Conservation (phyloP, 176 grass and related monocot genomes). For the Saccharum spontaneum region DNA sequence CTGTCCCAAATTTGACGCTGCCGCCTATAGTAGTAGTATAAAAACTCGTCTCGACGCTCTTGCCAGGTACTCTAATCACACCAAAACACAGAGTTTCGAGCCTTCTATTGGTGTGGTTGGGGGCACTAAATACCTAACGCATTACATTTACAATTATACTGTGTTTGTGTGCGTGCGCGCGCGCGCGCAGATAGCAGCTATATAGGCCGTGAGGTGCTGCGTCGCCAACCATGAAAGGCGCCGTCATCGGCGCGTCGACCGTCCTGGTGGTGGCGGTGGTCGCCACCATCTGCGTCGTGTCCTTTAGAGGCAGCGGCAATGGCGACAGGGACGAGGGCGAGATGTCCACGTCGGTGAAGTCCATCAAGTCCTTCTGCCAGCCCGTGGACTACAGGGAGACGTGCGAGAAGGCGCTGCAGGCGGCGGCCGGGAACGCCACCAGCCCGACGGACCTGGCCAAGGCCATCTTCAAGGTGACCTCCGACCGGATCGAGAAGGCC, state of each 20-base stretch:
- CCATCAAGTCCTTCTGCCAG: conserved; percentile 62
- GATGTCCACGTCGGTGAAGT: conserved; percentile 55
- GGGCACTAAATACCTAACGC: not conserved
- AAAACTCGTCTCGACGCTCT: not conserved
- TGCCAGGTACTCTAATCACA: not conserved
- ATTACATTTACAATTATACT: not conserved
- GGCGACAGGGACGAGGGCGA: not conserved
- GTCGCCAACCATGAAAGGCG: conserved; percentile 35
- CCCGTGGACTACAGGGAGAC: conserved; percentile 64
- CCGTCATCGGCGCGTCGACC: conserved; percentile 47
- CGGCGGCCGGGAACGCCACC: conserved; percentile 45
- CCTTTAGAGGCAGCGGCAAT: conserved; percentile 6
- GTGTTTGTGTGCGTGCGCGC: not conserved
- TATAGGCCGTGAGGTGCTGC: not conserved
- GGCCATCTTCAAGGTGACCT: conserved; percentile 72
- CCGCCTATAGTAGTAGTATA: not conserved
- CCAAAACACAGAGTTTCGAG: conserved; percentile 23
- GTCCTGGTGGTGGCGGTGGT: conserved; percentile 69
- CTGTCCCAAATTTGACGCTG: conserved; percentile 10
- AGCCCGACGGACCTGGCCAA: conserved; percentile 50
- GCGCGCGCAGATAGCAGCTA: no score
- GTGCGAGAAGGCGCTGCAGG: conserved; percentile 58
- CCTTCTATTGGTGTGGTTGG: conserved; percentile 23
- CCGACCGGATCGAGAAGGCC: conserved; percentile 47
- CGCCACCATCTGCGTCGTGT: conserved; percentile 54